These are phyloP conservation scores for Anaeromyces robustus DNA, from an alignment of 192 early-diverging fungal species.

Conservation along the genomic window DNA sequence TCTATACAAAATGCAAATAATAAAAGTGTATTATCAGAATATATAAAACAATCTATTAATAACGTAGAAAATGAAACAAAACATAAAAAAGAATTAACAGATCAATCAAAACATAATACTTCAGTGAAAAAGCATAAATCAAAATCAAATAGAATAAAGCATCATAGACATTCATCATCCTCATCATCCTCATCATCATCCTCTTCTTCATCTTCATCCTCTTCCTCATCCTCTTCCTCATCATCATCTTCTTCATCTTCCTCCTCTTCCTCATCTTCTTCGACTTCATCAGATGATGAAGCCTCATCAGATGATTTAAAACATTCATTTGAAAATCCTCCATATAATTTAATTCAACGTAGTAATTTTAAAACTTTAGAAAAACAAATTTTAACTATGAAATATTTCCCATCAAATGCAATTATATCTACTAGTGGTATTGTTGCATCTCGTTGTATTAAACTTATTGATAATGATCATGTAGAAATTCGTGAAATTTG, in stretches of 20 bases:
- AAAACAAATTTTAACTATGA: neutral
- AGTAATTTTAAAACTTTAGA: neutral
- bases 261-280: neutral
- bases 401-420: conserved; percentile 25
- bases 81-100: neutral
- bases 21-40: neutral
- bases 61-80: neutral
- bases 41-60: neutral
- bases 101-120: neutral
- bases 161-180: neutral
- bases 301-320: neutral
- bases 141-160: neutral
- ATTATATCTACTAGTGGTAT: conserved; percentile 36
- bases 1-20: too few species aligned
- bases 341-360: neutral
- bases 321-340: neutral
- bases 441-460: conserved; percentile 44
- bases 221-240: neutral
- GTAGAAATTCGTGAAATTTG: conserved; percentile 35
- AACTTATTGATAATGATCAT: conserved; percentile 31
- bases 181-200: neutral
- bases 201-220: neutral
- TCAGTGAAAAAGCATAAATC: neutral
- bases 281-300: neutral
- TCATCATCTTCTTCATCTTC: neutral